These are phyloP conservation scores for Rhytidiadelphus loreus DNA, from an alignment of 225 moss, liverwort and hornwort species.

Conservation along the genomic window DNA sequence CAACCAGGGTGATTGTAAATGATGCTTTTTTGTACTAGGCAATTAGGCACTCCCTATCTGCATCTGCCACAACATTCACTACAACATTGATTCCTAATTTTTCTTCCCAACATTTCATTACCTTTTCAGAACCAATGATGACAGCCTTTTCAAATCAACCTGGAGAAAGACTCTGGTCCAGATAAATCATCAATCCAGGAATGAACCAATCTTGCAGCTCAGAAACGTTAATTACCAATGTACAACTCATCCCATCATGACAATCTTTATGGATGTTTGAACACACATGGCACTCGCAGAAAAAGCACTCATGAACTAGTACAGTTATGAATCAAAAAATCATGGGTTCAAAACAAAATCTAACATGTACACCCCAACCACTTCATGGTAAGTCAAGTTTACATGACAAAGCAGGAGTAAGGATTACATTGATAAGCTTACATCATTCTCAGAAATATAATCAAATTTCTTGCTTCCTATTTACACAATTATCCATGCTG, in stretches of 20 bases:
- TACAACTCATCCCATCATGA: neutral
- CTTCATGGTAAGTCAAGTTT: neutral
- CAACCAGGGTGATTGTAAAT: no score
- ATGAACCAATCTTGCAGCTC: neutral
- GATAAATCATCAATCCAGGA: neutral
- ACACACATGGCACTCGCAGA: neutral
- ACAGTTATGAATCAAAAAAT: neutral
- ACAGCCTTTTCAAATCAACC: neutral
- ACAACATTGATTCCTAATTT: neutral
- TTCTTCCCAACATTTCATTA: neutral
- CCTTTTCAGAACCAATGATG: neutral
- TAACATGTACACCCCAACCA: neutral
- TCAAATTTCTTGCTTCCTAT: neutral
- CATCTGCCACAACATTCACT: neutral
- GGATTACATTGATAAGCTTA: no score
- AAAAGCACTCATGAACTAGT: neutral
- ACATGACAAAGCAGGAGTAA: neutral
- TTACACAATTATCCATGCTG: constrained; percentile 5
- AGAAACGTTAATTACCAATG: neutral
- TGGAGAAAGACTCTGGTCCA: neutral
- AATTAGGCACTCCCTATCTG: no score
- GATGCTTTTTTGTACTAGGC: no score
- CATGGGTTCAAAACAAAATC: neutral
- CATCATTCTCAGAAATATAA: neutral
- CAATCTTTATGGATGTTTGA: neutral